Percentiles rank a stretch among this genome's conserved stretches.
Conservation (phyloP, 169 alveolate genomes). For the Babesia ovis region DNA sequence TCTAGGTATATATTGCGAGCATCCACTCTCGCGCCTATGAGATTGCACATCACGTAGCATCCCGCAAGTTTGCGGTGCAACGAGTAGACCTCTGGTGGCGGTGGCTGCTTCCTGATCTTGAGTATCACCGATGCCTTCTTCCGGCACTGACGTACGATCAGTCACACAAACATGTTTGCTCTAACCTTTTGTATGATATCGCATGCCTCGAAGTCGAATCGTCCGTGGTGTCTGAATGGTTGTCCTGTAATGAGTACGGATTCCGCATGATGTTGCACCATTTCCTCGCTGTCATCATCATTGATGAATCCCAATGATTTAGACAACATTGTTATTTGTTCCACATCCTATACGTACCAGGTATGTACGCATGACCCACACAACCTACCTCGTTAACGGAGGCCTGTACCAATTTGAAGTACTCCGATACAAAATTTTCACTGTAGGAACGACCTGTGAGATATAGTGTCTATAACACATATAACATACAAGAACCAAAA, state of each 20-base stretch:
- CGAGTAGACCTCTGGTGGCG: constrained; percentile 90
- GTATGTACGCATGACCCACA: constrained; percentile 48
- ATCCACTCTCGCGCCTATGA: constrained; percentile 74
- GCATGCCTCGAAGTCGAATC: constrained; percentile 68
- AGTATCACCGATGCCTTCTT: constrained; percentile 78
- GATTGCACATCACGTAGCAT: constrained; percentile 82
- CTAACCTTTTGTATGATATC: constrained; percentile 57
- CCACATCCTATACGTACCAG: constrained; percentile 37
- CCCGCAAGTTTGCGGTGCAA: constrained; percentile 89
- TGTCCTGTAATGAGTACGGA: constrained; percentile 79
- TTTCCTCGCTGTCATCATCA: constrained; percentile 81
- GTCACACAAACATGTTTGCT: not conserved
- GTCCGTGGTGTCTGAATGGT: constrained; percentile 74
- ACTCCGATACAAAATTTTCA: constrained; percentile 78
- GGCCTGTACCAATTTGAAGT: constrained; percentile 81
- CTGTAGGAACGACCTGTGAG: constrained; percentile 68
- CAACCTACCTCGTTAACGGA: constrained; percentile 61
- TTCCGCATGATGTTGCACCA: constrained; percentile 80
- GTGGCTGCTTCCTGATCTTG: constrained; percentile 85
- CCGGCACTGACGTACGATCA: constrained; percentile 51
- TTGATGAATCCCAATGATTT: constrained; percentile 76
- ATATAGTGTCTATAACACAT: not conserved
- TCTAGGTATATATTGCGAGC: constrained; percentile 69
- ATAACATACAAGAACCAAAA: constrained; percentile 85
- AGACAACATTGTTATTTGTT: constrained; percentile 39